Conservation (phyloP, 139 green algal species). For the Micromonas pusilla region DNA sequence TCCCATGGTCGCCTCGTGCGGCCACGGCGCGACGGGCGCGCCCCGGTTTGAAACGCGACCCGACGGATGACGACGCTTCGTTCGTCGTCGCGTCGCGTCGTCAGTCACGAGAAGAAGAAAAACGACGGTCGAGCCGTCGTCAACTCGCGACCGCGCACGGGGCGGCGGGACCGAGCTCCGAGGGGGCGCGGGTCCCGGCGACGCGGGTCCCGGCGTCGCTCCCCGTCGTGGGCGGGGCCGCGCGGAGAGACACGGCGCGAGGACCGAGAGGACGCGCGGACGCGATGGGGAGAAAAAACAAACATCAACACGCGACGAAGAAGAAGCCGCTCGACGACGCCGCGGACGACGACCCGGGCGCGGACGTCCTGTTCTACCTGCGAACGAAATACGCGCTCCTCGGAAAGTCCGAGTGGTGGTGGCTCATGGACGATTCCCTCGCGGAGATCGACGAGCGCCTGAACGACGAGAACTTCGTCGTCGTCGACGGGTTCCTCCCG, state of each 20-base stretch:
- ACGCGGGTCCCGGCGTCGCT: not conserved
- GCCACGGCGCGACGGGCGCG: no score
- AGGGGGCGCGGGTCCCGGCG: not conserved
- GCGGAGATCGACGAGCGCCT: not conserved
- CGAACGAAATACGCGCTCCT: not conserved
- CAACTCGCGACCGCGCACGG: no score
- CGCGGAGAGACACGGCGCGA: no score
- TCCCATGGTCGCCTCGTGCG: not conserved
- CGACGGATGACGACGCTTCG: no score
- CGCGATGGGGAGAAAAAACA: no score
- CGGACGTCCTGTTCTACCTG: not conserved
- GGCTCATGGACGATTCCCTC: not conserved
- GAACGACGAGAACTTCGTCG: not conserved
- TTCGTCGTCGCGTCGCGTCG: no score
- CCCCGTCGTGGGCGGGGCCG: no score
- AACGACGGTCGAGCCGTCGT: no score
- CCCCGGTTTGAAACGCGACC: no score
- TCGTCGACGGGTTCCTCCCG: not conserved
- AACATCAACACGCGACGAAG: not conserved
- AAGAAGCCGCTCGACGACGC: not conserved
- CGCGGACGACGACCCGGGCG: not conserved
- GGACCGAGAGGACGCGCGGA: no score
- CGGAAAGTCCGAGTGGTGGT: slow-evolving; percentile 3
- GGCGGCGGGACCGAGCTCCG: no score
- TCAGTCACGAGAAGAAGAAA: no score